These are phyloP conservation scores for Byssoonygena ceratinophila DNA, from an alignment of 2,329 filamentous ascomycete genomes.

Conservation along the genomic window DNA sequence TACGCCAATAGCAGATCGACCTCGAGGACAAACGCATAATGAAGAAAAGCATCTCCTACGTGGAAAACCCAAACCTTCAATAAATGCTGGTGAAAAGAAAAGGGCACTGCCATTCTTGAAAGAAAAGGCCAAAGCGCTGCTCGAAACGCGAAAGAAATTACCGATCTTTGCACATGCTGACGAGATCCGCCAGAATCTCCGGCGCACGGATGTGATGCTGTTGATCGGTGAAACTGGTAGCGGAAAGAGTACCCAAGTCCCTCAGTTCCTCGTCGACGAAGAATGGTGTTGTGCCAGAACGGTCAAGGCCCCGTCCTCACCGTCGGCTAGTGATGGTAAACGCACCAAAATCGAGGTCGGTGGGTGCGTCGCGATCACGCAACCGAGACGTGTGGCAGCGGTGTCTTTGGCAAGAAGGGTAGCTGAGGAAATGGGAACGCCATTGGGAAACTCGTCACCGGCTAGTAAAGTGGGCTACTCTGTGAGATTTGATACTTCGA, in stretches of 20 bases:
- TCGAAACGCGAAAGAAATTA: conserved; percentile 52
- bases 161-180: conserved; percentile 70
- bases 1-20: background rate
- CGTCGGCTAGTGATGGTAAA: conserved; percentile 13
- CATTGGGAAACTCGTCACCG: conserved; percentile 49
- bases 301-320: conserved; percentile 37
- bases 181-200: conserved; percentile 56
- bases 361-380: conserved; percentile 82
- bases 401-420: conserved; percentile 84
- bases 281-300: conserved; percentile 61
- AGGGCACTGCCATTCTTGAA: conserved; percentile 20
- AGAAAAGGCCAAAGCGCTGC: conserved; percentile 40
- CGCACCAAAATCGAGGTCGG: conserved; percentile 47
- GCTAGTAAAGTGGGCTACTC: conserved; percentile 73
- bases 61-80: background rate
- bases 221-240: conserved; percentile 90
- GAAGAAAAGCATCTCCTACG: conserved; percentile 6
- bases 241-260: conserved; percentile 92
- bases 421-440: conserved; percentile 65
- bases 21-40: conserved; percentile 7
- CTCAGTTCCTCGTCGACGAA: conserved; percentile 73
- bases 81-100: background rate
- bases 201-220: conserved; percentile 62
- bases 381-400: conserved; percentile 85
- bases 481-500: conserved; percentile 82